These are phyloP conservation scores for Reticulascus tulasneorum DNA, from an alignment of 2,329 filamentous ascomycete genomes.

Conservation along the genomic window DNA sequence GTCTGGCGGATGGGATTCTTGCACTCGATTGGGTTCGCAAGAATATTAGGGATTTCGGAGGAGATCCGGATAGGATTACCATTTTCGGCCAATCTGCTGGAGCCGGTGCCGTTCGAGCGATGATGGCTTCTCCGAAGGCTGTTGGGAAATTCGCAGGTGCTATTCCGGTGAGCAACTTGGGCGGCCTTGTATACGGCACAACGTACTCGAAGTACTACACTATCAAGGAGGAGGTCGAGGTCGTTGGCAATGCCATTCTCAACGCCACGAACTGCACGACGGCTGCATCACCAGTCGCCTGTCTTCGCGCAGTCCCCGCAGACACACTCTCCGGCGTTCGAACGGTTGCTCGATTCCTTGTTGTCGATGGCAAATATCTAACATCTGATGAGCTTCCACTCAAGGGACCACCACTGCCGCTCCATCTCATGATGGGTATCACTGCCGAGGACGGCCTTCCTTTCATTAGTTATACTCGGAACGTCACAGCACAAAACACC, in stretches of 20 bases:
- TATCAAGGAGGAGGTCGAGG: conserved; percentile 44
- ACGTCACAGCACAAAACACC: conserved; percentile 28
- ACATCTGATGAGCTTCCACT: conserved; percentile 42
- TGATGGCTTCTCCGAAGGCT: conserved; percentile 45
- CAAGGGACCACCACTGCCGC: conserved; percentile 39
- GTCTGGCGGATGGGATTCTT: conserved; percentile 43
- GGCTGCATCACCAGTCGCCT: conserved; percentile 45
- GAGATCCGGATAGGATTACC: conserved; percentile 52
- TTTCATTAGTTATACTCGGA: conserved; percentile 35
- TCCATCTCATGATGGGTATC: conserved; percentile 54
- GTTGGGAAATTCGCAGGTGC: conserved; percentile 44
- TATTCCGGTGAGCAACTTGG: conserved; percentile 37
- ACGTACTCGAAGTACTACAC: conserved; percentile 57
- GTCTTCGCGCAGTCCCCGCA: conserved; percentile 45
- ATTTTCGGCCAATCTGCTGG: conserved; percentile 54
- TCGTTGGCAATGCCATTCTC: conserved; percentile 48
- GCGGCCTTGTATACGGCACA: conserved; percentile 48
- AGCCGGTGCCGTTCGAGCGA: conserved; percentile 44
- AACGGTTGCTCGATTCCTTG: conserved; percentile 47
- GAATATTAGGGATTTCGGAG: conserved; percentile 52
- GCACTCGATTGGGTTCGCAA: conserved; percentile 47
- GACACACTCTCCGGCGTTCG: conserved; percentile 36
- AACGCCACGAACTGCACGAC: conserved; percentile 46
- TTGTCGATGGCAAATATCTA: conserved; percentile 56
- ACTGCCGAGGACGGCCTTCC: conserved; percentile 53